Conservation (phyloP, 371 early-diverging fungal species). For the Blastocladiella emersonii region DNA sequence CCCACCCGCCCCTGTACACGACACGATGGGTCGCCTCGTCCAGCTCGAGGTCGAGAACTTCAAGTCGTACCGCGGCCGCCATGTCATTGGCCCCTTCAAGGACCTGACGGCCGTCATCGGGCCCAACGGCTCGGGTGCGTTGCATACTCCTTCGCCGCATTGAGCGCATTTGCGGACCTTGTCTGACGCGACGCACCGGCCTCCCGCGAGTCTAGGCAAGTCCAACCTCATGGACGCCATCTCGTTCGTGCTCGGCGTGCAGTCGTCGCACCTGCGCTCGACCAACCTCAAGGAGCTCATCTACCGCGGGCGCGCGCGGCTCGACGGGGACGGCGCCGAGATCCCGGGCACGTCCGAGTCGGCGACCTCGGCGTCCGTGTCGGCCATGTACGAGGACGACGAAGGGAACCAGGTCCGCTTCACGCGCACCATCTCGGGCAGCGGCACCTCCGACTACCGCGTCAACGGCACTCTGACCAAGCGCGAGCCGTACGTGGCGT, state of each 20-base stretch:
- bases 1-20: too few species aligned
- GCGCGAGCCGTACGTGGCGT: constrained; percentile 38
- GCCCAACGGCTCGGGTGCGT: constrained; percentile 98
- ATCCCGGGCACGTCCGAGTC: not conserved
- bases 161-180: not conserved
- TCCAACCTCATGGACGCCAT: constrained; percentile 99
- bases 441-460: constrained; percentile 74
- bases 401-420: constrained; percentile 40
- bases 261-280: constrained; percentile 74
- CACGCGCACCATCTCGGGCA: constrained; percentile 46
- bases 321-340: constrained; percentile 7
- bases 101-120: constrained; percentile 97
- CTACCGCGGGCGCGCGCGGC: constrained; percentile 43
- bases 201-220: constrained; percentile 53
- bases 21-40: constrained; percentile 41
- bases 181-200: too few species aligned
- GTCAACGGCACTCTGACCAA: constrained; percentile 59
- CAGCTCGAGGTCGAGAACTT: constrained; percentile 95
- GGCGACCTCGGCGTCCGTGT: constrained; percentile 42
- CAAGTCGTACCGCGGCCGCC: constrained; percentile 93
- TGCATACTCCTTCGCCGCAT: constrained; percentile 33
- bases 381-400: constrained; percentile 59
- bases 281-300: constrained; percentile 78
- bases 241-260: constrained; percentile 91
- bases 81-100: constrained; percentile 89